Percentiles rank a stretch among this genome's conserved stretches.
Evolutionary conservation across 164 flowering plant species (phyloP).

Genomic region (Malania oleifera): DNA sequence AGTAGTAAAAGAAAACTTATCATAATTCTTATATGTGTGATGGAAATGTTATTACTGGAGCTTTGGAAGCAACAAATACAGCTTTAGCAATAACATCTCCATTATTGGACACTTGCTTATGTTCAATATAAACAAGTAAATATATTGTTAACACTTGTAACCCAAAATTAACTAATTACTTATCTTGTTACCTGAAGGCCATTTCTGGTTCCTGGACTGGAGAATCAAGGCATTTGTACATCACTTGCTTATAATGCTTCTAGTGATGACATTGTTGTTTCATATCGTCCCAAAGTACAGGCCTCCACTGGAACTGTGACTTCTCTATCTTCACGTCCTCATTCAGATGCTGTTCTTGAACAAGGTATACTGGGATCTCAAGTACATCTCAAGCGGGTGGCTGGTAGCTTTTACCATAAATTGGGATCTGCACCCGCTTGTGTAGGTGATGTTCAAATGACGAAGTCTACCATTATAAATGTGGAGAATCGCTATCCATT

Average conservation of each 20-base stretch:
- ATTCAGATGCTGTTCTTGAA: not conserved
- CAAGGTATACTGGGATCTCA: not conserved
- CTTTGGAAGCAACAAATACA: too few species aligned
- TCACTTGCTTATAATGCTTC: slow-evolving; percentile 2
- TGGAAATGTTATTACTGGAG: too few species aligned
- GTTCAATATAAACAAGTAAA: too few species aligned
- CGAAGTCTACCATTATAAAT: not conserved
- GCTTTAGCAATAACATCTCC: too few species aligned
- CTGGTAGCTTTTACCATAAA: not conserved
- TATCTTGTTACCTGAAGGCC: not conserved
- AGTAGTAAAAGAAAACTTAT: too few species aligned
- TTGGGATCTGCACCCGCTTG: not conserved
- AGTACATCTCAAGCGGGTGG: not conserved
- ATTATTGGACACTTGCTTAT: too few species aligned
- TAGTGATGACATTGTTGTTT: slow-evolving; percentile 3
- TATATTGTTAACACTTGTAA: too few species aligned
- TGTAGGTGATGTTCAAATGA: not conserved
- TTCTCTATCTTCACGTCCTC: too few species aligned
- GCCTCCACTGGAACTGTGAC: not conserved
- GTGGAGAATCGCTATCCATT: not conserved
- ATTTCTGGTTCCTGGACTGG: slow-evolving; percentile 1
- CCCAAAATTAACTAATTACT: too few species aligned
- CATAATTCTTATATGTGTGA: too few species aligned
- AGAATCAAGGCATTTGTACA: not conserved
- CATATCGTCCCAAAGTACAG: not conserved